Evolutionary conservation across 2,329 filamentous ascomycete species (phyloP).

Genomic region (Alternaria brassicicola): DNA sequence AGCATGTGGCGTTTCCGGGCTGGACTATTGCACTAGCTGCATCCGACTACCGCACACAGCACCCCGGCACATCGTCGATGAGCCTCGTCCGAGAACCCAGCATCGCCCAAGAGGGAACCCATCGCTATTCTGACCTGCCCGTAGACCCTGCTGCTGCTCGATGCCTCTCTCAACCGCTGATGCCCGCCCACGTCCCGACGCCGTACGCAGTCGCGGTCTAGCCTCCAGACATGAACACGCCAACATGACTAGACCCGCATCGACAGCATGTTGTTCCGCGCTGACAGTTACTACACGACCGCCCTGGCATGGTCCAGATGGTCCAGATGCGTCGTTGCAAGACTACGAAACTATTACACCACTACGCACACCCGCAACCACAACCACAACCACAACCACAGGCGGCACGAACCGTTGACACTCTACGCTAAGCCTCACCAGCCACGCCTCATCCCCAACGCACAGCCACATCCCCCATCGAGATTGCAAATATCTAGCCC

Average conservation of each 20-base stretch:
- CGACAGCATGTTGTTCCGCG: no score
- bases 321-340: constrained; percentile 1
- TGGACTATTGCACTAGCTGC: constrained; percentile 10
- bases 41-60: not conserved
- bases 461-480: constrained; percentile 7
- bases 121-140: constrained; percentile 6
- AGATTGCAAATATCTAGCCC: constrained; percentile 8
- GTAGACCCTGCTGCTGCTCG: constrained; percentile 1
- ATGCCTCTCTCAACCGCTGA: constrained; percentile 13
- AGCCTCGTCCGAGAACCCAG: constrained; percentile 9
- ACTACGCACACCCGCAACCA: no score
- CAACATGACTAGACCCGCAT: not conserved
- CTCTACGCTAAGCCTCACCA: not conserved
- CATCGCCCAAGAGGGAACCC: constrained; percentile 6
- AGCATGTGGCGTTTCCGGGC: constrained; percentile 9
- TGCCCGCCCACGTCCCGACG: not conserved
- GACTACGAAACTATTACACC: not conserved
- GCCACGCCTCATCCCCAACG: not conserved
- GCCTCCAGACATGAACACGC: not conserved
- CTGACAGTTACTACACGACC: not conserved
- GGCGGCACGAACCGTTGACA: constrained; percentile 17
- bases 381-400: not conserved
- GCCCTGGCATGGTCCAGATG: not conserved
- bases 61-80: constrained; percentile 24
- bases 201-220: not conserved